Evolutionary conservation across 1,284 basidiomycete genomes (phyloP), one percentile per base, ranked within the genome.

Genomic region (Ustilago xerochloae): DNA sequence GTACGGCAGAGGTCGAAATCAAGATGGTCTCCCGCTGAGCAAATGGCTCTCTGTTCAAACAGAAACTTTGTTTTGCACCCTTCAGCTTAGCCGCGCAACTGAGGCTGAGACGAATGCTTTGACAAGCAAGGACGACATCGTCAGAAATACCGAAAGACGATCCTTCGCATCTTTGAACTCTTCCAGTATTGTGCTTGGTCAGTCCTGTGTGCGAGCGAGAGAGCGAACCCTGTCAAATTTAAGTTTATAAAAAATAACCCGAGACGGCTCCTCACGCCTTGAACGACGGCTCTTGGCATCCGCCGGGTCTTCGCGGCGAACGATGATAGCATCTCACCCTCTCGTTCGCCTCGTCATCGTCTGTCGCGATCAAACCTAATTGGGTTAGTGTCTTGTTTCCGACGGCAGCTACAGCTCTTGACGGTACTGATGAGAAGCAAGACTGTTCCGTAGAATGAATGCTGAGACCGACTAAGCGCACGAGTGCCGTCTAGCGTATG

Each of bases 101-200:
- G 41, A 52, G 43, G 43, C 48, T 47, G 58, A 47, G 49, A 39
- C 41, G 29, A n/a, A 29, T 61, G 58, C 49, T 62, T 62, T 54
- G 58, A 39, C 58, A 61, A 61, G 50, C 58, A 53, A 32, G 26
- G 1, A 20, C 28, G 36, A n/a, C n/a, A n/a, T n/a, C n/a, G n/a
- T n/a, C n/a, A n/a, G n/a, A n/a, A n/a, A n/a, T n/a, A n/a, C n/a
- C n/a, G n/a, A 26, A 30, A 20, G 48, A 26, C 20, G 38, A 41
- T n/a, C 46, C 33, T 33, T 29, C 20, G 28, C 22, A 20, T 32
- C 46, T 22, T 26, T 18, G 22, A 35, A n/a, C n/a, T n/a, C n/a
- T n/a, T n/a, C n/a, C n/a, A n/a, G n/a, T n/a, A 50, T 9, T 50
- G 15, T 35, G 32, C 20, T 36, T 36, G 18, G 38, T 41, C 18